Conservation (phyloP, 2,329 filamentous ascomycete genomes). For the Colletotrichum sp. region DNA sequence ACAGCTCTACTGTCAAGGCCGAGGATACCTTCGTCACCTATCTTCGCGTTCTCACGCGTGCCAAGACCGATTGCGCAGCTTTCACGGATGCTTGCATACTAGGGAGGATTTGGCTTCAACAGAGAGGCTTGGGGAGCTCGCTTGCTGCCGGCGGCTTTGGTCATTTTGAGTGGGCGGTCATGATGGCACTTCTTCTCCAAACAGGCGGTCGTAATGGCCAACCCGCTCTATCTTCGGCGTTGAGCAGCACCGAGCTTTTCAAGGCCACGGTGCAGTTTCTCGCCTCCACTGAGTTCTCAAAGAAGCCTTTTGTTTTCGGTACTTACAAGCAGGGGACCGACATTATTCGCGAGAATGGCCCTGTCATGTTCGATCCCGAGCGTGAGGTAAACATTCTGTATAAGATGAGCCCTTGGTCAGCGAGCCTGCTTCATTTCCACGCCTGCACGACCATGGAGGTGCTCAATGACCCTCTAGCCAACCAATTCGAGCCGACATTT, state of each 20-base stretch:
- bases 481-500: slow-evolving; percentile 87
- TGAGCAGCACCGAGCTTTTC: slow-evolving; percentile 93
- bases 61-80: slow-evolving; percentile 70
- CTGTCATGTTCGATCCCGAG: slow-evolving; percentile 79
- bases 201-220: slow-evolving; percentile 76
- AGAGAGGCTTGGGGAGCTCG: slow-evolving; percentile 78
- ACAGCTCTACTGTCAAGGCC: slow-evolving; percentile 84
- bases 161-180: slow-evolving; percentile 86
- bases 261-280: slow-evolving; percentile 93
- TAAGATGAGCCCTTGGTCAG: slow-evolving; percentile 91
- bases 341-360: slow-evolving; percentile 50
- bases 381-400: slow-evolving; percentile 82
- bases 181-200: slow-evolving; percentile 81
- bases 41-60: slow-evolving; percentile 75
- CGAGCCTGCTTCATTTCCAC: slow-evolving; percentile 73
- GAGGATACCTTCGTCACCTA: slow-evolving; percentile 78
- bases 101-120: slow-evolving; percentile 86
- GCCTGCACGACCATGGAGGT: slow-evolving; percentile 76
- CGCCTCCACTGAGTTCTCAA: slow-evolving; percentile 72
- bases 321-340: slow-evolving; percentile 49
- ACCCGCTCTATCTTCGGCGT: slow-evolving; percentile 75
- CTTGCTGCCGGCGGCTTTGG: slow-evolving; percentile 86
- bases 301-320: slow-evolving; percentile 64
- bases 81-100: slow-evolving; percentile 87
- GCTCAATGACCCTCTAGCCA: slow-evolving; percentile 73